Base-by-base conservation (phyloP, 192 early-diverging fungal genomes). In the Umbelopsis ramanniana region DNA sequence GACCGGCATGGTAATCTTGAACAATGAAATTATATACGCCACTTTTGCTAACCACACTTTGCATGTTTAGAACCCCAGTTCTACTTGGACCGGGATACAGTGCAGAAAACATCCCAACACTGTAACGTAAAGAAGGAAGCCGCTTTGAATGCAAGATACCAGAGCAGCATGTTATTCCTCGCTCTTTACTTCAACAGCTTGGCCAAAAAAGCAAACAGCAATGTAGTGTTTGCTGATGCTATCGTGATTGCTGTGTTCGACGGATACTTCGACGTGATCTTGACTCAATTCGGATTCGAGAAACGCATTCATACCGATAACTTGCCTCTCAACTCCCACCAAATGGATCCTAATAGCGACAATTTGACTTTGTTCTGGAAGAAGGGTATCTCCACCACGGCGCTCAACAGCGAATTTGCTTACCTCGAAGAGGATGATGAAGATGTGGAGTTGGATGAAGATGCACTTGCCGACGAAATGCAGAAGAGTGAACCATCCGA, bases 41-140 rank as follows among this genome's bases (percentile, higher is more conserved):
- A 63, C 19, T 24, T 6, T 46, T 15, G 24, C 46, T 74, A 46
- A 55, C 53, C 69, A 26, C 40, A 29, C 68, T 48, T 46, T 48
- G 29, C 35, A 10, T 70, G 70, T 21, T 17, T 75, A 86, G 85
- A 86, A 19, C 72, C 74, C 29, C 72, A 81, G 22, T 89, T 86
- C 69, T 89, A 85, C 70, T 43, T 89, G 57, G 80, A 80, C 66
- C 79, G 82, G 52, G 85, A 89, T 33, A 74, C 78, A 4, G 83
- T 87, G 33, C 86, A 89, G 68, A 89, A 86, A 68, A 82, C 82
- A 35, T 90, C 93, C 1, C 87, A 88, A 47, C 89, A 87, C 35
- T 94, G 92, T 78, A 96, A 96, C 76, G 85, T 89, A 29, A 87
- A 90, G 70, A 96, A 93, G 75, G 89, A 90, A 38, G 87, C 84